A percentile compares a stretch with the other conserved stretches of the same genome.
Evolutionary conservation across 1,284 basidiomycete species (phyloP).

Genomic region (Tilletia indica): DNA sequence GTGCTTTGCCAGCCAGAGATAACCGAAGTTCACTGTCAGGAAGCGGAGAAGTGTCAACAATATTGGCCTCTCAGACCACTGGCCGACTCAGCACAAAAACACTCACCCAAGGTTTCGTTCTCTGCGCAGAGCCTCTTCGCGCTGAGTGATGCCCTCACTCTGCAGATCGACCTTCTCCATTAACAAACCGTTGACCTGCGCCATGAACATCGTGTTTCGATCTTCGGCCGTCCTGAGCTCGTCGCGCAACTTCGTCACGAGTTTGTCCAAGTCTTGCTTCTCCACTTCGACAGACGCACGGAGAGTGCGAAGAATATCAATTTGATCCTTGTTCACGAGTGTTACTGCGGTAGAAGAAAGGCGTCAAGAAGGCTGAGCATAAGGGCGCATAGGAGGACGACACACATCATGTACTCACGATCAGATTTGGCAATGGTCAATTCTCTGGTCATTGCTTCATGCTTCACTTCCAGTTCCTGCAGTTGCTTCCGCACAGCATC

Average conservation of each 20-base stretch:
- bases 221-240: constrained; percentile 73
- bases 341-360: constrained; percentile 39
- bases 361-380: constrained; percentile 57
- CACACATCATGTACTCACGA: constrained; percentile 61
- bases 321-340: constrained; percentile 59
- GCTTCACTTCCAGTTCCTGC: constrained; percentile 70
- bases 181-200: constrained; percentile 64
- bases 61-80: neutral
- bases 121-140: constrained; percentile 36
- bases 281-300: constrained; percentile 86
- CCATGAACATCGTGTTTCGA: constrained; percentile 86
- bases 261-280: constrained; percentile 71
- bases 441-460: constrained; percentile 68
- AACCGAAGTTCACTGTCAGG: constrained; percentile 65
- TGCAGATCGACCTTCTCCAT: constrained; percentile 89
- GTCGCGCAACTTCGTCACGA: constrained; percentile 67
- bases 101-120: constrained; percentile 35
- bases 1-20: constrained; percentile 69
- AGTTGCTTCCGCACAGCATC: constrained; percentile 71
- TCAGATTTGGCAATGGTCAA: constrained; percentile 82
- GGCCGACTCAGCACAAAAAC: neutral
- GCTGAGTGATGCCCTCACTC: constrained; percentile 53
- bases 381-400: constrained; percentile 18
- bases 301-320: constrained; percentile 68
- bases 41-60: neutral